These are phyloP conservation scores for Malassezia vespertilionis DNA, from an alignment of 1,284 basidiomycete genomes.

Conservation along the genomic window DNA sequence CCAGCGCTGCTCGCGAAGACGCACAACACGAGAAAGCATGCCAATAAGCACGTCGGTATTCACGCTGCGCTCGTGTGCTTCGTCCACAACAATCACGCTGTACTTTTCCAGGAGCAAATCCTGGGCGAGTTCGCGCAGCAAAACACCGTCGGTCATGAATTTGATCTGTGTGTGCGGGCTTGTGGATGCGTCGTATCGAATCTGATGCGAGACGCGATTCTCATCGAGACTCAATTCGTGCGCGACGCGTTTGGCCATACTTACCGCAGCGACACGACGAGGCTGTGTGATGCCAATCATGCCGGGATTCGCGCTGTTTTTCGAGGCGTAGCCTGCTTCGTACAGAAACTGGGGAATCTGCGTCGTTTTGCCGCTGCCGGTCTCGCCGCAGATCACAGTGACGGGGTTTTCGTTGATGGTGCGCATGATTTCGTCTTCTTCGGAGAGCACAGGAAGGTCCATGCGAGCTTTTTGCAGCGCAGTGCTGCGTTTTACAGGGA, in stretches of 20 bases:
- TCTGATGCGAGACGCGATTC: slow-evolving; percentile 81
- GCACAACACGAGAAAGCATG: slow-evolving; percentile 80
- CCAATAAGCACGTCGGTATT: slow-evolving; percentile 97
- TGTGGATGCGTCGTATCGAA: slow-evolving; percentile 89
- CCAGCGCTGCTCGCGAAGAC: slow-evolving; percentile 56
- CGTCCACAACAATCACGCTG: slow-evolving; percentile 78
- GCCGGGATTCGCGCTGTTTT: slow-evolving; percentile 79
- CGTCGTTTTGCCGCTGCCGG: slow-evolving; percentile 95
- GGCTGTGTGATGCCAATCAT: slow-evolving; percentile 98
- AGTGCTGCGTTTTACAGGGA: slow-evolving; percentile 19
- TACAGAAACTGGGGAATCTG: slow-evolving; percentile 88
- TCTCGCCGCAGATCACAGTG: slow-evolving; percentile 67
- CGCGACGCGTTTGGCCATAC: slow-evolving; percentile 82
- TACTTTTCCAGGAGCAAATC: slow-evolving; percentile 86
- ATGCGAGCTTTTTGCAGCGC: slow-evolving; percentile 53
- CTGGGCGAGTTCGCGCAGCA: slow-evolving; percentile 78
- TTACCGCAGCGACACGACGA: slow-evolving; percentile 89
- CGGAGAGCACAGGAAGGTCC: slow-evolving; percentile 75
- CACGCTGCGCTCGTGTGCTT: slow-evolving; percentile 94
- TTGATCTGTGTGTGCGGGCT: slow-evolving; percentile 83
- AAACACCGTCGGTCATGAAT: slow-evolving; percentile 98
- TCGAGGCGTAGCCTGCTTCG: slow-evolving; percentile 86
- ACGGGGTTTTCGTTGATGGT: slow-evolving; percentile 73
- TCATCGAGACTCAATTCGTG: slow-evolving; percentile 72
- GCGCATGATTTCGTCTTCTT: slow-evolving; percentile 91